Evolutionary conservation across 2,329 filamentous ascomycete species (phyloP).

Genomic region (Bretziella fagacearum): DNA sequence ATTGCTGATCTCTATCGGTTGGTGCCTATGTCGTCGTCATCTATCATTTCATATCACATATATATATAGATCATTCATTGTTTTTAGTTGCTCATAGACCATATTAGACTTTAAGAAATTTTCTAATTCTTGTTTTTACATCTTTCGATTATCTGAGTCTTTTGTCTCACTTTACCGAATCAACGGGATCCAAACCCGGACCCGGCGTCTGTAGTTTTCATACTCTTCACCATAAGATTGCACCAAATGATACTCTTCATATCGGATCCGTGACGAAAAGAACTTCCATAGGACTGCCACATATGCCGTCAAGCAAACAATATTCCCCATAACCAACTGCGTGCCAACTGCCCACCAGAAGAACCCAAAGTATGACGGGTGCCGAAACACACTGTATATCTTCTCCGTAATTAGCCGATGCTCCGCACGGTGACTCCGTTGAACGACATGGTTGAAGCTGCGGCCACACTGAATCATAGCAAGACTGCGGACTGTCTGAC

Average conservation of each 20-base stretch:
- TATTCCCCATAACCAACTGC: slow-evolving; percentile 76
- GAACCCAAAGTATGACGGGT: slow-evolving; percentile 94
- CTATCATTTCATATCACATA: neutral
- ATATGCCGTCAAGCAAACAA: slow-evolving; percentile 60
- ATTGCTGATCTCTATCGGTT: neutral
- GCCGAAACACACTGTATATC: slow-evolving; percentile 58
- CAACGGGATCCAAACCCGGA: slow-evolving; percentile 68
- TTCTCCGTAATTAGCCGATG: slow-evolving; percentile 74
- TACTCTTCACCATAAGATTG: slow-evolving; percentile 79
- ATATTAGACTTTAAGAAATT: neutral
- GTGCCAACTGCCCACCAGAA: slow-evolving; percentile 98
- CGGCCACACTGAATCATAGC: slow-evolving; percentile 82
- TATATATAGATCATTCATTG: neutral
- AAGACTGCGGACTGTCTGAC: slow-evolving; percentile 58
- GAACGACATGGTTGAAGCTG: slow-evolving; percentile 83
- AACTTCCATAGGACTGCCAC: slow-evolving; percentile 66
- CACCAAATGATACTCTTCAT: slow-evolving; percentile 63
- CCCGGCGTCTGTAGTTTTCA: slow-evolving; percentile 49
- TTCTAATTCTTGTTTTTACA: neutral
- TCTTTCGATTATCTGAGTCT: neutral
- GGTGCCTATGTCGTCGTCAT: neutral
- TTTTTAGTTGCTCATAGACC: neutral
- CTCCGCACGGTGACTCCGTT: slow-evolving; percentile 46
- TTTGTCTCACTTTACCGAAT: slow-evolving; percentile 17
- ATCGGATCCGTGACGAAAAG: slow-evolving; percentile 55